These are phyloP conservation scores for Acanthamoeba healyi DNA, from an alignment of 208 protist genomes.

Conservation along the genomic window DNA sequence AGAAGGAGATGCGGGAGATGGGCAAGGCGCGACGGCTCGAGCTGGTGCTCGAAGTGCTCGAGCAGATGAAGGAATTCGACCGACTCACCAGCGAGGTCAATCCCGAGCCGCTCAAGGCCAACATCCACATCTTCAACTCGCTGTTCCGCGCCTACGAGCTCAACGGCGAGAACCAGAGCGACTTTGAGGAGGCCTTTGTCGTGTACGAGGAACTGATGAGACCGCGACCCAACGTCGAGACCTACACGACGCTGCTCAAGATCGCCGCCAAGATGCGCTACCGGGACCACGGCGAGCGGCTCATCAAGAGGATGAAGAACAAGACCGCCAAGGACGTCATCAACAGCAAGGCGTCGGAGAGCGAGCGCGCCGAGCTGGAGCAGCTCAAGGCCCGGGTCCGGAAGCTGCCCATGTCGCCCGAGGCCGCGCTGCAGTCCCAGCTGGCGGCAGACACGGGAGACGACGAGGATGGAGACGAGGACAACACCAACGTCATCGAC, in stretches of 20 bases:
- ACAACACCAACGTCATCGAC: neutral
- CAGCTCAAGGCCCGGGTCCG: slow-evolving; percentile 3
- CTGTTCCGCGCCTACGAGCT: slow-evolving; percentile 44
- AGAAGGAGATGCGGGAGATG: slow-evolving; percentile 51
- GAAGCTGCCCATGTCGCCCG: slow-evolving; percentile 33
- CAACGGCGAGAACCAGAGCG: slow-evolving; percentile 44
- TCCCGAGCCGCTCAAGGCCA: neutral
- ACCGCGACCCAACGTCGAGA: slow-evolving; percentile 5
- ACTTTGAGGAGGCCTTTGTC: slow-evolving; percentile 54
- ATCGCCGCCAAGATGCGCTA: slow-evolving; percentile 51
- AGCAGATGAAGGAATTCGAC: slow-evolving; percentile 43
- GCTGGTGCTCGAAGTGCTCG: slow-evolving; percentile 52
- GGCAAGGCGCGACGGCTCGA: neutral
- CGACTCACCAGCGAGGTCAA: neutral
- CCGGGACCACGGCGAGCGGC: slow-evolving; percentile 28
- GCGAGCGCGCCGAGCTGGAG: slow-evolving; percentile 15
- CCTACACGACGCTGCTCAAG: slow-evolving; percentile 48
- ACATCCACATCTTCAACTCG: slow-evolving; percentile 52
- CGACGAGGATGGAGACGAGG: neutral
- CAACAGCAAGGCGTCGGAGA: neutral
- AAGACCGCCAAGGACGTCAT: neutral
- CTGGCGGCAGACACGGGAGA: neutral
- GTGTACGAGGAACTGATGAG: slow-evolving; percentile 28
- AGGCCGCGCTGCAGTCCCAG: neutral
- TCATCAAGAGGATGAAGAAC: slow-evolving; percentile 17